Evolutionary conservation across 139 green algal genomes (phyloP).

Genomic region (Deuterostichococcus epilithicus): DNA sequence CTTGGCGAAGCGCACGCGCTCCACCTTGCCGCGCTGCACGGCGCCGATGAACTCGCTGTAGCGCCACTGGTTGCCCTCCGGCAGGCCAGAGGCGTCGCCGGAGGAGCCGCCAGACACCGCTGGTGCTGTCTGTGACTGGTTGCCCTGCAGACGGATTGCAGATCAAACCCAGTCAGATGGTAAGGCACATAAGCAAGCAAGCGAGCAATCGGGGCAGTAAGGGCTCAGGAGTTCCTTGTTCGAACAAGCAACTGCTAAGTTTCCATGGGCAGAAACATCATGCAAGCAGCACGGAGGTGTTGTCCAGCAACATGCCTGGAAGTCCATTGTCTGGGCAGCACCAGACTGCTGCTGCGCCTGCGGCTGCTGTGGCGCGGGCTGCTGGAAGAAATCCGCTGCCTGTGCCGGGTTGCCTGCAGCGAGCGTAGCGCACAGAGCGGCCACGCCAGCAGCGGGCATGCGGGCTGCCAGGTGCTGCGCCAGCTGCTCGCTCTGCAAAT

Average conservation of each 20-base stretch:
- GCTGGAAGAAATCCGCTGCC: conserved; percentile 46
- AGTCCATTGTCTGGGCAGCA: conserved; percentile 23
- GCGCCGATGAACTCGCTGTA: conserved; percentile 97
- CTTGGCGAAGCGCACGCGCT: conserved; percentile 98
- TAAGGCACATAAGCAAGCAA: no score
- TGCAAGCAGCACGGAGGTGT: no score
- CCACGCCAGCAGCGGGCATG: conserved; percentile 51
- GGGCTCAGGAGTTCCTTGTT: no score
- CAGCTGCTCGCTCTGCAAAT: conserved; percentile 29
- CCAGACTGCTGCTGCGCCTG: conserved; percentile 13
- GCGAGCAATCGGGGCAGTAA: no score
- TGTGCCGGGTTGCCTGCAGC: conserved; percentile 17
- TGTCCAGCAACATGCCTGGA: no score
- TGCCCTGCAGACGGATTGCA: no score
- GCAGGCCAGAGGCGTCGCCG: conserved; percentile 55
- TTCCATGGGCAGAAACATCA: no score
- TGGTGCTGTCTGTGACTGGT: conserved; percentile 17
- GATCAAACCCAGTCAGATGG: no score
- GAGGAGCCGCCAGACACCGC: conserved; percentile 41
- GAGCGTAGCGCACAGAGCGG: conserved; percentile 51
- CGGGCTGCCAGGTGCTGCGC: conserved; percentile 35
- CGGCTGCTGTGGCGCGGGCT: conserved; percentile 21
- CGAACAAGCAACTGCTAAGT: no score
- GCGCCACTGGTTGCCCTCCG: conserved; percentile 95
- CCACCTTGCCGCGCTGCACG: conserved; percentile 87